A percentile compares a stretch with the other conserved stretches of the same genome.
Conservation (phyloP, 345 rosid genomes). For the Murraya paniculata region DNA sequence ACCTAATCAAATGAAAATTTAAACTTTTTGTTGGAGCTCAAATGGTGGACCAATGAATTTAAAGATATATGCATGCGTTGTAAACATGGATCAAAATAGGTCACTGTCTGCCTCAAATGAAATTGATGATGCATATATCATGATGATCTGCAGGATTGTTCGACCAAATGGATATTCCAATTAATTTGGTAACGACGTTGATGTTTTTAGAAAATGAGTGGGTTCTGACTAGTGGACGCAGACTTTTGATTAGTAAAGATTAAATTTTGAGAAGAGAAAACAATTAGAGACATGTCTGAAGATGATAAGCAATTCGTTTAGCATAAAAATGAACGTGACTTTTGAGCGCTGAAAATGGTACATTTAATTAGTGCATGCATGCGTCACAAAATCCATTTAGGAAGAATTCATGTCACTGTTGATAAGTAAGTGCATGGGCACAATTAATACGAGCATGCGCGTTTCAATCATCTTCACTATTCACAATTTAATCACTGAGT, state of each 20-base stretch:
- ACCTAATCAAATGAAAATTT: not conserved
- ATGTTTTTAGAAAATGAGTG: constrained; percentile 31
- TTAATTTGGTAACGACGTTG: constrained; percentile 44
- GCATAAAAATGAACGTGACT: not conserved
- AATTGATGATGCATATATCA: constrained; percentile 16
- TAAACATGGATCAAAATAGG: constrained; percentile 21
- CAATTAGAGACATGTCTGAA: not conserved
- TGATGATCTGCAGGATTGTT: not conserved
- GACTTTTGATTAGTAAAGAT: not conserved
- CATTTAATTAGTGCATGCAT: not conserved
- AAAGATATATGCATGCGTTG: constrained; percentile 18
- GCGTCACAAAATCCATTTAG: not conserved
- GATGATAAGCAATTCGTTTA: constrained; percentile 14
- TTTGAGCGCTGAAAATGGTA: not conserved
- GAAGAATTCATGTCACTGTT: not conserved
- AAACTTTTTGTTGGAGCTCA: not conserved
- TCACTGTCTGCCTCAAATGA: constrained; percentile 28
- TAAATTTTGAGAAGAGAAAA: not conserved
- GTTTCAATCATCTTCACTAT: constrained; percentile 22
- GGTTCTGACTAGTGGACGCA: constrained; percentile 29
- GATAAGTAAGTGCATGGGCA: constrained; percentile 27
- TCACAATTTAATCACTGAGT: too few species aligned
- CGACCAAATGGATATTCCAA: not conserved
- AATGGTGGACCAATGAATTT: constrained; percentile 8
- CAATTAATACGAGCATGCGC: constrained; percentile 28